phyloP scores from a whole-genome alignment of 140 eudicot genomes.

The Erigeron philadelphicus region DNA sequence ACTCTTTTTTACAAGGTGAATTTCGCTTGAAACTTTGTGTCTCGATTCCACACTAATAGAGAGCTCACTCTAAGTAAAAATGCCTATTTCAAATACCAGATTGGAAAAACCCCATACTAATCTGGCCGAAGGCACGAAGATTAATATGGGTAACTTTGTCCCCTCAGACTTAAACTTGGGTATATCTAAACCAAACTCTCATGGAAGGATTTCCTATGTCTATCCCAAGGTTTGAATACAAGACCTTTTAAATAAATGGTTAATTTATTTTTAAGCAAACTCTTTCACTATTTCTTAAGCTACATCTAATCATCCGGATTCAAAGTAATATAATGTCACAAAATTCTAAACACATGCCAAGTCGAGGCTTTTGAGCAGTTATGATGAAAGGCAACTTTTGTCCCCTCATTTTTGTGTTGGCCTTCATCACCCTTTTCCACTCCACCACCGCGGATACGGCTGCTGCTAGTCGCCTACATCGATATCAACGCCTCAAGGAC shows the following conservation, averaged over 20 bases:
- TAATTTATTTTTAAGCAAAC: slow-evolving; percentile 17
- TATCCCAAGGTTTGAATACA: too few relatives aligned
- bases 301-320: slow-evolving; percentile 12
- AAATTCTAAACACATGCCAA: slow-evolving; percentile 32
- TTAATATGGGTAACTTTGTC: too few relatives aligned
- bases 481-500: slow-evolving; percentile 37
- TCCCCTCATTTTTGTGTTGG: slow-evolving; percentile 26
- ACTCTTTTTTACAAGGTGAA: neutral
- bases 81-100: too few relatives aligned
- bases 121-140: too few relatives aligned
- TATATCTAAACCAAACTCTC: too few relatives aligned
- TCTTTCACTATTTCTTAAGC: slow-evolving; percentile 9
- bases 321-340: slow-evolving; percentile 28
- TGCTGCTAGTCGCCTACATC: slow-evolving; percentile 25
- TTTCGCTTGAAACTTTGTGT: neutral
- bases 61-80: too few relatives aligned
- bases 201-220: too few relatives aligned
- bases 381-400: slow-evolving; percentile 38
- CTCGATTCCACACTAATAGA: too few relatives aligned
- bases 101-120: too few relatives aligned
- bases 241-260: neutral
- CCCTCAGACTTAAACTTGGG: too few relatives aligned
- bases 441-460: slow-evolving; percentile 30
- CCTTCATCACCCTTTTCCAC: slow-evolving; percentile 25
- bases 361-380: slow-evolving; percentile 24